These are phyloP conservation scores for Aureobasidium namibiae DNA, from an alignment of 2,329 filamentous ascomycete species.

Conservation along the genomic window DNA sequence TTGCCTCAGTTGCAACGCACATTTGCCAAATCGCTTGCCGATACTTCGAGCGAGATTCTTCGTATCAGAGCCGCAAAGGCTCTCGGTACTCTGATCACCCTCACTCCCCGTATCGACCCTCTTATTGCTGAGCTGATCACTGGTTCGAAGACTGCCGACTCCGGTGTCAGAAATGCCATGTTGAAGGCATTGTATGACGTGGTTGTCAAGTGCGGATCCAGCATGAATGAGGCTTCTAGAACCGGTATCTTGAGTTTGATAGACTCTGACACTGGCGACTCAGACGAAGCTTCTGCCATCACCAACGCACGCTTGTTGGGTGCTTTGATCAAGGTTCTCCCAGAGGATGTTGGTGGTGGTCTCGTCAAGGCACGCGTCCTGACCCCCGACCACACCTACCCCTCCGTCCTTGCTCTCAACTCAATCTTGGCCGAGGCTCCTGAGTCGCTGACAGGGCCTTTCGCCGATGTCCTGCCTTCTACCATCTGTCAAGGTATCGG, in stretches of 20 bases:
- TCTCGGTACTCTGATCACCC: constrained; percentile 86
- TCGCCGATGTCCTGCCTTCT: constrained; percentile 67
- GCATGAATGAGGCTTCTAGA: constrained; percentile 88
- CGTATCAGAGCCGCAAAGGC: constrained; percentile 86
- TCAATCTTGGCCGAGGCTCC: constrained; percentile 78
- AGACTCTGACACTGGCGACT: constrained; percentile 71
- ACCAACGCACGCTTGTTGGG: constrained; percentile 87
- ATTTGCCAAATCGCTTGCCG: constrained; percentile 91
- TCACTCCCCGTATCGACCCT: constrained; percentile 91
- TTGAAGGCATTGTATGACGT: constrained; percentile 94
- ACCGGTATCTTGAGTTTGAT: constrained; percentile 81
- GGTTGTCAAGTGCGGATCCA: constrained; percentile 84
- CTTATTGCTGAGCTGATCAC: constrained; percentile 87
- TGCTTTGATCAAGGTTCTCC: constrained; percentile 79
- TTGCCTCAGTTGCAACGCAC: constrained; percentile 92
- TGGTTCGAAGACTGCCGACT: constrained; percentile 83
- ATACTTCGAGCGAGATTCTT: constrained; percentile 81
- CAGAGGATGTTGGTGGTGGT: constrained; percentile 56
- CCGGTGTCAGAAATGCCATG: constrained; percentile 90
- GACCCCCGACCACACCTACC: constrained; percentile 62
- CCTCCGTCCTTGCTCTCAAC: constrained; percentile 81
- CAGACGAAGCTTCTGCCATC: constrained; percentile 65
- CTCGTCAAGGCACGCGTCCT: constrained; percentile 69
- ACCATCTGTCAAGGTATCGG: constrained; percentile 72
- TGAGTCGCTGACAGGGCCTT: constrained; percentile 56